Evolutionary conservation across 2,329 filamentous ascomycete species (phyloP), one percentile per base, ranked within the genome.

Genomic region (Akanthomyces dipterigenus): DNA sequence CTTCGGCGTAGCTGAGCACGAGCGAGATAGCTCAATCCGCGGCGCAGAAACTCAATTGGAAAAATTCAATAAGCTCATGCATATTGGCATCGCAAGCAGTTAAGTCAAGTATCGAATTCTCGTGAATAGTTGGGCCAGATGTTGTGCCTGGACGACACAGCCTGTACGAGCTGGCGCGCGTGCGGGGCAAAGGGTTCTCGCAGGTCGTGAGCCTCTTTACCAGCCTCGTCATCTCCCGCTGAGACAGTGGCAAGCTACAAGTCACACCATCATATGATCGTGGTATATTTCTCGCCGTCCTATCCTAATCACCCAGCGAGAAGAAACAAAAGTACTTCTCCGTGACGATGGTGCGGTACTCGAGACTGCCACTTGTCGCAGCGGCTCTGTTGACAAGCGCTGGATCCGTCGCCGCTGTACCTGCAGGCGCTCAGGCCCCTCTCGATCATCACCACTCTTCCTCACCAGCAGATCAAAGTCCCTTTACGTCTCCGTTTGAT

Each of bases 401-500:
- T 12, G n/a, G 3, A n/a, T 7, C 22, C 26, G 48, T 22, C 22
- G 38, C 16, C 12, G 26, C 36, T 9, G 7, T 16, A 14, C 20
- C 31, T 9, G 31, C 20, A 12, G 3, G 8, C 36, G 34, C 24
- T 8, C 58, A 60, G 5, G 4, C 12, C 8, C 40, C 58, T 50
- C 31, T 55, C 8, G 18, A 28, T 4, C 49, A 48, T n/a, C 18
- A 9, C 16, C 38, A 18, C 3, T n/a, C 20, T 18, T 5, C 42
- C 20, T 28, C 16, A 20, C 53, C 57, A 18, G 22, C 28, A 11
- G 36, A 9, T 3, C 24, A 43, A 14, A 59, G 56, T 55, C 66
- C 65, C 1, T 61, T 68, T 28, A 65, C 60, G 5, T 26, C 56
- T 12, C 61, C 61, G 9, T 63, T 66, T 18, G 56, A 53, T 26